Evolutionary conservation across 2,329 filamentous ascomycete genomes (phyloP).

Genomic region (Beauveria varroae): DNA sequence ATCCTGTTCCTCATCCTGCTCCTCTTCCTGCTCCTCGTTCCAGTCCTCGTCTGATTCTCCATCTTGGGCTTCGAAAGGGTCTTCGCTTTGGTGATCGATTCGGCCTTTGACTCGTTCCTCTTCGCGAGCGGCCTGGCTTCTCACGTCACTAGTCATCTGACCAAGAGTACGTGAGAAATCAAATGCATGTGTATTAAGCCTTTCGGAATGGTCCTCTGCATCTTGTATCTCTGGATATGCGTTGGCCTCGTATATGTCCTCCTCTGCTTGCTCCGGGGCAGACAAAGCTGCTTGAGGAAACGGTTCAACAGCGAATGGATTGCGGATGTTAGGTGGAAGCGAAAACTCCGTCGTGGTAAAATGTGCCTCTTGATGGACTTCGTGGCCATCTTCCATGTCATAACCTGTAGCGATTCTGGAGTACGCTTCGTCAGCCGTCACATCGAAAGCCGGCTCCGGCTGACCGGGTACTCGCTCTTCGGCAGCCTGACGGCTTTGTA

Average conservation of each 20-base stretch:
- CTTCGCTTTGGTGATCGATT: neutral
- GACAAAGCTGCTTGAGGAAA: neutral
- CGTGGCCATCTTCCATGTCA: neutral
- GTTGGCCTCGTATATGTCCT: constrained; percentile 11
- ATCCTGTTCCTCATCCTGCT: neutral
- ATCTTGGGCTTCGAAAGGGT: neutral
- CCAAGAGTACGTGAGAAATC: neutral
- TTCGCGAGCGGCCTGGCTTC: neutral
- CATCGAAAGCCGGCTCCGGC: neutral
- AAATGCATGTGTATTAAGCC: neutral
- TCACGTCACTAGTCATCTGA: neutral
- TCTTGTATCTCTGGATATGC: neutral
- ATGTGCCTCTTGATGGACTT: neutral
- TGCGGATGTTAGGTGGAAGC: neutral
- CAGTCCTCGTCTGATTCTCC: neutral
- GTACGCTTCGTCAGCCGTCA: neutral
- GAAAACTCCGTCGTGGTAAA: neutral
- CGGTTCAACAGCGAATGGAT: constrained; percentile 3
- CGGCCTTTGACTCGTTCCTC: neutral
- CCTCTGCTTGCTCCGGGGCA: neutral
- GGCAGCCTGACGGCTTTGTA: neutral
- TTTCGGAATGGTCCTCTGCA: neutral
- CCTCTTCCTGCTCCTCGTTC: neutral
- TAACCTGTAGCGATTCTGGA: neutral
- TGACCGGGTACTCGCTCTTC: neutral